Base-by-base conservation (phyloP, 2,329 filamentous ascomycete species). In the Hysterium pulicare region DNA sequence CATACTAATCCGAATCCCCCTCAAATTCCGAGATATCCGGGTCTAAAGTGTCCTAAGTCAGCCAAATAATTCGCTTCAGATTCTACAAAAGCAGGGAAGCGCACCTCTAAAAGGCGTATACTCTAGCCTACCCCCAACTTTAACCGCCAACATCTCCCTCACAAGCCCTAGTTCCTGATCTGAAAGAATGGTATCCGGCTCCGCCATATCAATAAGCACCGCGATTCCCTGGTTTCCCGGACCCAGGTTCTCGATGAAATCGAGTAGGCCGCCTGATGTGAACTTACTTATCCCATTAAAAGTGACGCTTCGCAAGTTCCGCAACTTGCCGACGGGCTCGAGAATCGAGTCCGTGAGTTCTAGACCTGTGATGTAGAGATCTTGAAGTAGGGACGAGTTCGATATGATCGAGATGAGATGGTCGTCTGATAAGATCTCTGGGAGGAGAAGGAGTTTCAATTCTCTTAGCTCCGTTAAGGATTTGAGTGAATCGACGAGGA, bases 251-350 rank as follows among this genome's bases (percentile, higher is more conserved):
- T 61, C 48, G n/a, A 74, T 59, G 41, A 73, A 74, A 5, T 66
- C 60, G 5, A 72, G 55, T 1, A 85, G 68, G 2, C 75, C 77
- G 4, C 70, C 58, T 3, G 65, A 64, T 0, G 76, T 77, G 56
- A 86, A 83, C 2, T 62, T 61, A 0, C 81, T 81, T 2, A 75
- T 63, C 2, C 76, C 78, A 28, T 71, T 73, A 32, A 84, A 74
- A 4, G 71, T 73, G 5, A 85, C 64, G 3, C 63, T 68, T 34
- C 72, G 74, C 26, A 86, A 62, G 23, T 73, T 68, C 3, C 58
- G 57, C 33, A 83, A 64, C 5, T 58, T 58, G 9, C 75, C 68
- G 10, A 81, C 56, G 3, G 59, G 55, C 24, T 57, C 55, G 42
- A 75, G 70, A 9, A 77, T 64, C 17, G 71, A 68, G 46, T 81